Base-by-base conservation (phyloP, 192 early-diverging fungal genomes). In the Funneliformis geosporum region DNA sequence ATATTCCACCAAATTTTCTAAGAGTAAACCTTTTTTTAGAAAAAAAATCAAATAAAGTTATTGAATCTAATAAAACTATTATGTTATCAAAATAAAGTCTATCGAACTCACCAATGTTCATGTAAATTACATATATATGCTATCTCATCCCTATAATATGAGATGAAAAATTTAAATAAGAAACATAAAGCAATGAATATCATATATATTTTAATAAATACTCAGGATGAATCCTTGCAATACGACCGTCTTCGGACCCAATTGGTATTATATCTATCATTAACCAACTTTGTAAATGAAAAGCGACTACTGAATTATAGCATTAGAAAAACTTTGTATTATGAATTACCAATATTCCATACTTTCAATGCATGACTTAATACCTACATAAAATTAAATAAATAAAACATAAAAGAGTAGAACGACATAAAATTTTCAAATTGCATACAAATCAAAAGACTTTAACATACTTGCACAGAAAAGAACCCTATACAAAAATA, bases 51-150 rank as follows among this genome's bases (percentile, higher is more conserved):
- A 2, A 40, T 67, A 33, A n/a, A 50, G 5, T 14, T 64, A 39
- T 85, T 33, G 33, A 33, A 33, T 33, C 0, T 33, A 33, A 84
- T 78, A 86, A 79, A 60, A 80, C 39, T 39, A 8, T 25, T 61
- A 28, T 40, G 46, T 60, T 16, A 60, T 25, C 23, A 18, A 73
- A 10, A 64, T 9, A 33, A 72, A 50, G 21, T 70, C 7, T 10
- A 18, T 68, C 2, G 7, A 18, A 3, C 66, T 67, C 86, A 87
- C 87, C 87, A 91, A 73, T 89, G 88, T 69, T 89, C 68, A 67
- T 84, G 79, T 50, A 94, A 79, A 81, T 95, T 92, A 82, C 93
- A 93, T 55, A 95, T 94, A 62, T 88, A 95, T 0, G 91, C 93
- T 6, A 80, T 42, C 73, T 89, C 85, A 2, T 86, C 61, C 59